Conservation (phyloP, 2,329 filamentous ascomycete genomes). For the Aspergillus versicolor region DNA sequence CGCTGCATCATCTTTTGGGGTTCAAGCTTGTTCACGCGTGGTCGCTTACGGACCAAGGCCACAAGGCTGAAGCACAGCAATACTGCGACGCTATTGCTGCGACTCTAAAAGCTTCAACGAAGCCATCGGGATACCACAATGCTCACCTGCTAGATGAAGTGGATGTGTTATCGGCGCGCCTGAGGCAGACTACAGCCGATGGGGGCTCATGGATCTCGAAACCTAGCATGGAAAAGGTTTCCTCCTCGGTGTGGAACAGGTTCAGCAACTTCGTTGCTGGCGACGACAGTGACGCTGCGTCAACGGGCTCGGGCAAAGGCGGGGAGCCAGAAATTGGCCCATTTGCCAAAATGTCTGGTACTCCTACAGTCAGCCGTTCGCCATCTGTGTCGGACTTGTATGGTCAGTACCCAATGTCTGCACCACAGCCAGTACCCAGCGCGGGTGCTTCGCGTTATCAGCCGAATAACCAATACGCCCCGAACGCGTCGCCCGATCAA, state of each 20-base stretch:
- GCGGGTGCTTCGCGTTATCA: constrained; percentile 44
- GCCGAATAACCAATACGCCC: constrained; percentile 45
- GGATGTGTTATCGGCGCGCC: constrained; percentile 77
- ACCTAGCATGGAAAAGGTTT: constrained; percentile 93
- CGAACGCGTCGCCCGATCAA: constrained; percentile 54
- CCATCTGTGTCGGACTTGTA: constrained; percentile 77
- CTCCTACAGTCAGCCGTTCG: constrained; percentile 71
- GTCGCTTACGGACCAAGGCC: constrained; percentile 78
- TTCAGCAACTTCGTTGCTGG: constrained; percentile 97
- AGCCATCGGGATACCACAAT: constrained; percentile 84
- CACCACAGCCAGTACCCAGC: constrained; percentile 32
- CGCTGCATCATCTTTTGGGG: constrained; percentile 77
- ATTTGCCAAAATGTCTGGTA: constrained; percentile 77
- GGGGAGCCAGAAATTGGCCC: constrained; percentile 66
- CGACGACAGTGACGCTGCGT: constrained; percentile 71
- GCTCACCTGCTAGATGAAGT: constrained; percentile 69
- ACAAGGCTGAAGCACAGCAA: constrained; percentile 76
- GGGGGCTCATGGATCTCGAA: constrained; percentile 87
- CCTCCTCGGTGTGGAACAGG: constrained; percentile 82
- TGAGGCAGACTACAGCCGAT: constrained; percentile 83
- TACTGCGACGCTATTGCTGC: constrained; percentile 84
- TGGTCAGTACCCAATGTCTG: constrained; percentile 52
- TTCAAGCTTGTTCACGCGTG: constrained; percentile 92
- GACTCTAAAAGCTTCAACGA: constrained; percentile 76
- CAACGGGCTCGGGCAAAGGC: constrained; percentile 57